Conservation (phyloP, 106 monocot species). For the Allium sativum region DNA sequence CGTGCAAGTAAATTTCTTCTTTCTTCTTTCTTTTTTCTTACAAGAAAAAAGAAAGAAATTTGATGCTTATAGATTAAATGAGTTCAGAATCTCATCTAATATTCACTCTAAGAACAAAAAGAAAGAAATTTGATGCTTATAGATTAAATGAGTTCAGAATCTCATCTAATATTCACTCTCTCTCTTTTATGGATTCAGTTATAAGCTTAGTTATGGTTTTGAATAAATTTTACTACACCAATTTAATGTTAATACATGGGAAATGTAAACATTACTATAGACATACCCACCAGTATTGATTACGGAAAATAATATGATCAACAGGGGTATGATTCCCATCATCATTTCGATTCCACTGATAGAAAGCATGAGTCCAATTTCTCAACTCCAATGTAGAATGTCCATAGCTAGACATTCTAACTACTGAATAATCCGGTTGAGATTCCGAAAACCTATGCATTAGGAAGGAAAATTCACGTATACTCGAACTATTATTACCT, state of each 20-base stretch:
- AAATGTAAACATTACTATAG: not conserved
- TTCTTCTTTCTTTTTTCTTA: no score
- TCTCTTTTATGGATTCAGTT: not conserved
- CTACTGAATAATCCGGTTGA: slow-evolving; percentile 90
- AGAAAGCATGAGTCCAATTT: slow-evolving; percentile 86
- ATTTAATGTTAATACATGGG: not conserved
- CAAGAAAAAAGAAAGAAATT: no score
- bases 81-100: no score
- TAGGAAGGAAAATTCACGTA: not conserved
- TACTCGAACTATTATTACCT: not conserved
- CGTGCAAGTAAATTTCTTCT: no score
- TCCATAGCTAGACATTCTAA: slow-evolving; percentile 90
- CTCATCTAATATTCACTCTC: not conserved
- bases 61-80: no score
- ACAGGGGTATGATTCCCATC: slow-evolving; percentile 51
- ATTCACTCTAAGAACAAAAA: not conserved
- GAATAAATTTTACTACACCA: not conserved
- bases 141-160: not conserved
- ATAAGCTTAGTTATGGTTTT: no score
- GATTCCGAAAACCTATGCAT: slow-evolving; percentile 48
- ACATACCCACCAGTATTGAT: slow-evolving; percentile 72
- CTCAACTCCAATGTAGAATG: slow-evolving; percentile 72
- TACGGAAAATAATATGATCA: slow-evolving; percentile 57
- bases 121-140: not conserved
- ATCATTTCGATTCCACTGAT: slow-evolving; percentile 86